Percentiles rank a stretch among this genome's conserved stretches.
phyloP scores from a whole-genome alignment of 2,329 filamentous ascomycete genomes.

The Fusarium sp. region DNA sequence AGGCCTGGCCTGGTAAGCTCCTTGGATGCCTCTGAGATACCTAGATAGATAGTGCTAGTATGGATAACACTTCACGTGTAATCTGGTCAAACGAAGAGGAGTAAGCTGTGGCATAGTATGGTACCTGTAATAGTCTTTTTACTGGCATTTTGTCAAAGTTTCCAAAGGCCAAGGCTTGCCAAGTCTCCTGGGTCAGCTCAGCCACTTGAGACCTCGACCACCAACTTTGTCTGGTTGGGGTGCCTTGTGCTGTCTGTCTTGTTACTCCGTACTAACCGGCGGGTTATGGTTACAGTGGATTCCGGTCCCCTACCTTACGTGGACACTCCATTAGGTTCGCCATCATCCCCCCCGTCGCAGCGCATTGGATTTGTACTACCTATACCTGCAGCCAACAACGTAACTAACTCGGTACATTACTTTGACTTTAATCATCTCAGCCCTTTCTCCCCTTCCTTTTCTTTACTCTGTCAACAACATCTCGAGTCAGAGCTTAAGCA shows the following conservation, averaged over 20 bases:
- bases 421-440: constrained; percentile 13
- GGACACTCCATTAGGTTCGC: constrained; percentile 37
- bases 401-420: constrained; percentile 11
- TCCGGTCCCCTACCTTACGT: constrained; percentile 43
- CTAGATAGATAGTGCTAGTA: not conserved
- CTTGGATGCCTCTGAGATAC: constrained; percentile 31
- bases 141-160: not conserved
- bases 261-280: constrained; percentile 32
- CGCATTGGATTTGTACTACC: constrained; percentile 19
- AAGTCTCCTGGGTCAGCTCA: constrained; percentile 32
- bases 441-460: constrained; percentile 7
- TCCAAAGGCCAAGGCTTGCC: constrained; percentile 13
- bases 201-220: constrained; percentile 24
- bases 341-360: constrained; percentile 33
- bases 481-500: constrained; percentile 5
- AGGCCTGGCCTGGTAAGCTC: not conserved
- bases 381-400: not conserved
- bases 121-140: not conserved
- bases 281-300: constrained; percentile 32
- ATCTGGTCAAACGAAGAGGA: not conserved
- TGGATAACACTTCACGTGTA: not conserved
- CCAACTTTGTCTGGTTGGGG: not conserved
- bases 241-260: not conserved
- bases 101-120: not conserved
- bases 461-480: constrained; percentile 3